Conservation (phyloP, 768 basidiomycete species). For the Lactarius quietus region DNA sequence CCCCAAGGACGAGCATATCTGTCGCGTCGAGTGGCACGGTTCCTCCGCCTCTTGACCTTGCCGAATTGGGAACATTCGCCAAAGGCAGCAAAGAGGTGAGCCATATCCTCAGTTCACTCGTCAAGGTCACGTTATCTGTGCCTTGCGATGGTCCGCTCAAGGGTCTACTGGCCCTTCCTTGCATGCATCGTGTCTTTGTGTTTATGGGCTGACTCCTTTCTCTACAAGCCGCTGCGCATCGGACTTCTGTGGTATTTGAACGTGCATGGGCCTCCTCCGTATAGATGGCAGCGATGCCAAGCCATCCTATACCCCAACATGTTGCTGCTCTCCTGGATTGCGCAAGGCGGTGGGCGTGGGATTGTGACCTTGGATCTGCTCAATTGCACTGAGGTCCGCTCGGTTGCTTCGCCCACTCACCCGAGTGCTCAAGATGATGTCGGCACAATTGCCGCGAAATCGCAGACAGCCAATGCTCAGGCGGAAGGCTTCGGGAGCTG, state of each 20-base stretch:
- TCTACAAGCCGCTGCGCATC: constrained; percentile 73
- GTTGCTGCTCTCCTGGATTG: constrained; percentile 83
- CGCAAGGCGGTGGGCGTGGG: constrained; percentile 76
- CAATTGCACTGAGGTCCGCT: constrained; percentile 83
- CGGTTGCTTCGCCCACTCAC: constrained; percentile 76
- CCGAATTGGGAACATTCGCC: constrained; percentile 43
- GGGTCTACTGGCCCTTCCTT: constrained; percentile 3
- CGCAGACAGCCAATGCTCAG: constrained; percentile 47
- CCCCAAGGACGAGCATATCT: constrained; percentile 28
- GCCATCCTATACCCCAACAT: constrained; percentile 81
- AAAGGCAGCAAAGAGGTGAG: constrained; percentile 45
- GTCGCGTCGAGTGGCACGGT: constrained; percentile 33
- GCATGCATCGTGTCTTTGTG: constrained; percentile 10
- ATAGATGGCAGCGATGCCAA: constrained; percentile 77
- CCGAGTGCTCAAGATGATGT: constrained; percentile 81
- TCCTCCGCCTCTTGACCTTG: constrained; percentile 46
- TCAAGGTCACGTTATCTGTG: constrained; percentile 11
- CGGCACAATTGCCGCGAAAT: constrained; percentile 75
- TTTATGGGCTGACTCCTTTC: constrained; percentile 16
- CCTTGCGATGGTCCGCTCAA: too few species aligned
- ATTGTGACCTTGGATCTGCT: constrained; percentile 83
- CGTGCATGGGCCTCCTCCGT: constrained; percentile 78
- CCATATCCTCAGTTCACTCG: constrained; percentile 13
- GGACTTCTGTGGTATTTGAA: constrained; percentile 91
- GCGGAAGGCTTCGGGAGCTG: constrained; percentile 40